Conservation (phyloP, 2,329 filamentous ascomycete genomes). For the Aspergillus unguis region DNA sequence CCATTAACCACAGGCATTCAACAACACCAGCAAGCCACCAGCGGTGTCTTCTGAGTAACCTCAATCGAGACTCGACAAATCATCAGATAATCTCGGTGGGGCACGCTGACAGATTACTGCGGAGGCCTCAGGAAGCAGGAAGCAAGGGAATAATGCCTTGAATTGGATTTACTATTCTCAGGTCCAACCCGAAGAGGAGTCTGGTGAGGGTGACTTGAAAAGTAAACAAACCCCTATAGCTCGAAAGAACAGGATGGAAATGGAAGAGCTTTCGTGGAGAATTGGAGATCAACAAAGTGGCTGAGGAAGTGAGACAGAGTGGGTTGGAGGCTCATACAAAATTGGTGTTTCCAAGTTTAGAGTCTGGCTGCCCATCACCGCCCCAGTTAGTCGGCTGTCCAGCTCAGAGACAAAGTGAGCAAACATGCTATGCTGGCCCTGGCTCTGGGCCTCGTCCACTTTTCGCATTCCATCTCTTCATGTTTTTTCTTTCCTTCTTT, state of each 20-base stretch:
- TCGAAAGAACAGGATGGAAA: too few relatives aligned
- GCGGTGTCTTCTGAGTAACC: not conserved
- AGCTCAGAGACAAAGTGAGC: conserved; percentile 16
- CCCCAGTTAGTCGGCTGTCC: not conserved
- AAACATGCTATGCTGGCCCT: conserved; percentile 21
- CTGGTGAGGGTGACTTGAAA: too few relatives aligned
- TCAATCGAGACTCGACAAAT: not conserved
- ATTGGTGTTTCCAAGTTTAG: conserved; percentile 21
- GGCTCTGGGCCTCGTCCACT: conserved; percentile 7
- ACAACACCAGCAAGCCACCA: not conserved
- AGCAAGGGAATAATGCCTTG: not conserved
- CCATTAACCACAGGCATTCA: not conserved
- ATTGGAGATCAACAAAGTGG: too few relatives aligned
- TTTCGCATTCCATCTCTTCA: conserved; percentile 15
- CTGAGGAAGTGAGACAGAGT: not conserved
- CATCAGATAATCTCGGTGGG: not conserved
- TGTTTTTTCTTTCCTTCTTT: conserved; percentile 12
- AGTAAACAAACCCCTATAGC: too few relatives aligned
- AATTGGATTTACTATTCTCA: not conserved
- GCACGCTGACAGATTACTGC: not conserved
- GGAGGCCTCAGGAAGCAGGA: not conserved
- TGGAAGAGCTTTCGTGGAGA: too few relatives aligned
- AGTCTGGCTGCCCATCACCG: conserved; percentile 10
- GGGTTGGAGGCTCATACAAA: conserved; percentile 2
- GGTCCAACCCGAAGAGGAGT: too few relatives aligned